phyloP scores from a whole-genome alignment of 2,329 filamentous ascomycete species.

The Alternaria angustiovoidea region DNA sequence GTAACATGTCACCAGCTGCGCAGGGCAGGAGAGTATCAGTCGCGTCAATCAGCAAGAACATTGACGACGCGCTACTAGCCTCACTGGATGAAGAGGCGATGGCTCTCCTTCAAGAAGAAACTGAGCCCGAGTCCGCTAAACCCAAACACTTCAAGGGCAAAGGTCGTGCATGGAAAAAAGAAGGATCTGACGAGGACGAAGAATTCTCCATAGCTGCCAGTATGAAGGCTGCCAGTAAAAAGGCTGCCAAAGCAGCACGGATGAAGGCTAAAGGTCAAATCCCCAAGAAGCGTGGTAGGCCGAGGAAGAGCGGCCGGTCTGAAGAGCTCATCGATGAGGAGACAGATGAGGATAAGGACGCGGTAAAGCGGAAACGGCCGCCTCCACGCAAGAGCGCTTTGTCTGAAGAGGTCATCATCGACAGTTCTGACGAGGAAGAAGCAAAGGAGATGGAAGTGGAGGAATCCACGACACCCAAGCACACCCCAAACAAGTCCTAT shows the following conservation, averaged over 20 bases:
- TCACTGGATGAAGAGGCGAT: conserved; percentile 24
- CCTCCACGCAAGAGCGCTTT: conserved; percentile 29
- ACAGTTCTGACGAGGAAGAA: conserved; percentile 18
- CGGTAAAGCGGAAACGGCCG: conserved; percentile 19
- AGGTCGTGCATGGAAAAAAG: conserved; percentile 44
- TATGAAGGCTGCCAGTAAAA: conserved; percentile 33
- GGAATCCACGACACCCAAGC: conserved; percentile 2
- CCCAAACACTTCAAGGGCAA: conserved; percentile 46
- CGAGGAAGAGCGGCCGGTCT: conserved; percentile 30
- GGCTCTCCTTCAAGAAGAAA: conserved; percentile 24
- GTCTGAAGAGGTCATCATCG: conserved; percentile 29
- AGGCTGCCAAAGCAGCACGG: conserved; percentile 25
- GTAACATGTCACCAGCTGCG: conserved; percentile 10
- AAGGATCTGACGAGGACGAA: conserved; percentile 42
- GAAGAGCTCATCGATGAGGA: conserved; percentile 28
- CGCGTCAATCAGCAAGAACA: conserved; percentile 19
- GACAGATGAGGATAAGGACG: conserved; percentile 18
- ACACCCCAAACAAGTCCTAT: conserved; percentile 5
- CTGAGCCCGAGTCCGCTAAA: conserved; percentile 12
- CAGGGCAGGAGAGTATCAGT: conserved; percentile 25
- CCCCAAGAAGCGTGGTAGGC: conserved; percentile 30
- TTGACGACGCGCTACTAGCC: conserved; percentile 17
- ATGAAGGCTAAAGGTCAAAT: conserved; percentile 23
- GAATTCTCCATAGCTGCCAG: conserved; percentile 35
- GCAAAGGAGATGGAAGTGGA: conserved; percentile 1